Conservation (phyloP, 192 early-diverging fungal species). For the Backusella sp. region DNA sequence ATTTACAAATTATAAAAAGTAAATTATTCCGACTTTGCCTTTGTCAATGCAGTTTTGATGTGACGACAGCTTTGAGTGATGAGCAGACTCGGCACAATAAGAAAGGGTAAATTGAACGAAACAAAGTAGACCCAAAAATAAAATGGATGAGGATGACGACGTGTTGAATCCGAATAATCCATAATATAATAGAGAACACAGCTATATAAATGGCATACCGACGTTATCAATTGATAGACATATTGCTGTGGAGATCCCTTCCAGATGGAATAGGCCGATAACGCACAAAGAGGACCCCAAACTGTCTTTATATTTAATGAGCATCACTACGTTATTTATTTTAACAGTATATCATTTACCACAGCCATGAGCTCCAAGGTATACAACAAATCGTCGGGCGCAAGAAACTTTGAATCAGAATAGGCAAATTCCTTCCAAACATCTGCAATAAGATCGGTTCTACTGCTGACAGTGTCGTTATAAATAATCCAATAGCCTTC, state of each 20-base stretch:
- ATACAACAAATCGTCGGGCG: conserved; percentile 76
- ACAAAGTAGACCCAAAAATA: conserved; percentile 95
- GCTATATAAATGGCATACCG: conserved; percentile 78
- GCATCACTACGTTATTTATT: conserved; percentile 17
- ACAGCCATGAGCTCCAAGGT: conserved; percentile 88
- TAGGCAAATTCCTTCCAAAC: conserved; percentile 92
- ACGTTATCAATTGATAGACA: conserved; percentile 56
- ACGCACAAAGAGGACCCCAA: conserved; percentile 58
- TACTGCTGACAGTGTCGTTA: conserved; percentile 63
- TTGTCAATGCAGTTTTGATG: not conserved
- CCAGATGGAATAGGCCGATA: conserved; percentile 55
- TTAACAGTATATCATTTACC: conserved; percentile 52
- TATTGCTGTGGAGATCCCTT: conserved; percentile 53
- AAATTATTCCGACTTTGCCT: not conserved
- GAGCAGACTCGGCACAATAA: conserved; percentile 41
- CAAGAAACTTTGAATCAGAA: conserved; percentile 86
- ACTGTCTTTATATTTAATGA: conserved; percentile 37
- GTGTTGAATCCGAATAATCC: conserved; percentile 63
- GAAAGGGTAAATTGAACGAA: conserved; percentile 79
- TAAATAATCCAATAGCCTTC: conserved; percentile 86
- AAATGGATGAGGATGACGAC: conserved; percentile 67
- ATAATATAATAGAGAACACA: conserved; percentile 83
- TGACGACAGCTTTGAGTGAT: not conserved
- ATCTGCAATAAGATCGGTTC: conserved; percentile 56
- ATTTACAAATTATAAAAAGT: not conserved